Conservation (phyloP, 768 basidiomycete genomes). For the Pisolithus marmoratus region DNA sequence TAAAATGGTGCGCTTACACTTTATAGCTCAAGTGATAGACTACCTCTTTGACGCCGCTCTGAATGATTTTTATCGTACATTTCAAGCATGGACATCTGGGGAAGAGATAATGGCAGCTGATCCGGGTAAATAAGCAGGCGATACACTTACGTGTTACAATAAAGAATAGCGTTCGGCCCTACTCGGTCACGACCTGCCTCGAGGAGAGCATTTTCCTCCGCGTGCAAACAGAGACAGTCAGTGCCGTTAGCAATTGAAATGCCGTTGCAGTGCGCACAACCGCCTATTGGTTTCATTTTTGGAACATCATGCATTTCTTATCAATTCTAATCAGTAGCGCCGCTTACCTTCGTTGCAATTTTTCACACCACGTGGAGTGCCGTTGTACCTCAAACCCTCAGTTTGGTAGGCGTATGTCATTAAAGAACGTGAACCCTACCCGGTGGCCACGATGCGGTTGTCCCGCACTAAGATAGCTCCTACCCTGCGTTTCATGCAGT, state of each 20-base stretch:
- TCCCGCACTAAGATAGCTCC: slow-evolving; percentile 90
- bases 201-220: slow-evolving; percentile 94
- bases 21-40: slow-evolving; percentile 95
- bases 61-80: slow-evolving; percentile 96
- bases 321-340: neutral
- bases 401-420: neutral
- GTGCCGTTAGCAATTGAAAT: slow-evolving; percentile 40
- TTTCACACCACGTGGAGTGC: slow-evolving; percentile 81
- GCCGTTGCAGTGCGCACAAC: slow-evolving; percentile 77
- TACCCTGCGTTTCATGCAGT: slow-evolving; percentile 96
- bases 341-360: slow-evolving; percentile 62
- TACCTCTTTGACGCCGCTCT: slow-evolving; percentile 86
- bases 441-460: slow-evolving; percentile 72
- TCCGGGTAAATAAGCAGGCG: neutral
- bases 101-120: neutral
- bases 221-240: slow-evolving; percentile 93
- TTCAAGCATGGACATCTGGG: slow-evolving; percentile 93
- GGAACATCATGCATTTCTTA: neutral
- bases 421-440: slow-evolving; percentile 38
- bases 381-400: slow-evolving; percentile 71
- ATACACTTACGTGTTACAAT: slow-evolving; percentile 89
- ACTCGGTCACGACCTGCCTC: slow-evolving; percentile 92
- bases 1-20: slow-evolving; percentile 54
- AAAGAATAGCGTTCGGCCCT: slow-evolving; percentile 77
- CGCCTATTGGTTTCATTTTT: slow-evolving; percentile 66